Percentiles rank a stretch among this genome's conserved stretches.
Conservation (phyloP, 1,284 basidiomycete genomes). For the Anthracocystis walkeri region DNA sequence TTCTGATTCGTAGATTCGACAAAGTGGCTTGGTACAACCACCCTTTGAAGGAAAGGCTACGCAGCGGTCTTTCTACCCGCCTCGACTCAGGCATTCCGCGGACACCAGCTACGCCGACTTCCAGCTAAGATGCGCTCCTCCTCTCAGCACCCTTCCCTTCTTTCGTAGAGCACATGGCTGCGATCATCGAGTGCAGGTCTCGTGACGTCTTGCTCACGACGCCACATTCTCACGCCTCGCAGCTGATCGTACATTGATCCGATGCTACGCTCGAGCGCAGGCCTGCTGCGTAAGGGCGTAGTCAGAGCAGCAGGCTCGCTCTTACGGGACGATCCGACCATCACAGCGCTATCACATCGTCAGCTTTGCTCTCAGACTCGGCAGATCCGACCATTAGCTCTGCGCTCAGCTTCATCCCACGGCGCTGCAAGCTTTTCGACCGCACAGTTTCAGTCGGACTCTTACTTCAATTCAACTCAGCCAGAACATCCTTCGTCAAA, state of each 20-base stretch:
- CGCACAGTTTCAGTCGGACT: constrained; percentile 16
- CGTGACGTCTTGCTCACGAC: neutral
- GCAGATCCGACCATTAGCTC: neutral
- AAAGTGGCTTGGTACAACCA: no score
- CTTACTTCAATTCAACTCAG: constrained; percentile 32
- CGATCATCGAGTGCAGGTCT: neutral
- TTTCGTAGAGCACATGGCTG: constrained; percentile 3
- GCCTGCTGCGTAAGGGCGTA: constrained; percentile 33
- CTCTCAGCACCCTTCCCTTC: neutral
- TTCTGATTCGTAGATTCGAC: neutral
- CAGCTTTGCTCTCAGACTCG: neutral
- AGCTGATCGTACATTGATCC: constrained; percentile 17
- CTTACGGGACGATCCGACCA: constrained; percentile 1
- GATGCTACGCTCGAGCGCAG: constrained; percentile 40
- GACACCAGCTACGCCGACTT: neutral
- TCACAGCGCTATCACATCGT: neutral
- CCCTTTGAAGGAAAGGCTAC: neutral
- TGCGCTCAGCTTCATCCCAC: neutral
- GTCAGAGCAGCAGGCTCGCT: constrained; percentile 16
- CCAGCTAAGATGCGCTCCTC: constrained; percentile 13
- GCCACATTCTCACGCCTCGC: constrained; percentile 15
- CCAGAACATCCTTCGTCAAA: constrained; percentile 12
- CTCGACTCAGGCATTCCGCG: neutral
- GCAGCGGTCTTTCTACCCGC: neutral
- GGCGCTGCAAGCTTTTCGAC: neutral